Conservation (phyloP, 257 asterid genomes). For the Cordia subcordata region DNA sequence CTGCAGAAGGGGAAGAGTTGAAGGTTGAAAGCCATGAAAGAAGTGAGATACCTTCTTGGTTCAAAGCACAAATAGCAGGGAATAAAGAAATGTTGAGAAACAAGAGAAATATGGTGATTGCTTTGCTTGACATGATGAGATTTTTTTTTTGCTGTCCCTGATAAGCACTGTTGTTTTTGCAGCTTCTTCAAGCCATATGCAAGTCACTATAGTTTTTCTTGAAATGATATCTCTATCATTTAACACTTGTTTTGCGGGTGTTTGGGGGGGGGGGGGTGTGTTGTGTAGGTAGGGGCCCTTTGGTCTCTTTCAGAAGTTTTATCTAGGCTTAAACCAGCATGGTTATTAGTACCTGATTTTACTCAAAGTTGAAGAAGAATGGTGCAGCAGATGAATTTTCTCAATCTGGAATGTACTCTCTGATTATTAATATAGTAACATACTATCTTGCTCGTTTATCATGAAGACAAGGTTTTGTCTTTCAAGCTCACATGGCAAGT, state of each 20-base stretch:
- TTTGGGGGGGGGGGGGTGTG: too few relatives aligned
- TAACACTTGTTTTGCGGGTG: not conserved
- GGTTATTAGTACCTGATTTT: too few relatives aligned
- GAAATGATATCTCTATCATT: conserved; percentile 27
- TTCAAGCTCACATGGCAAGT: too few relatives aligned
- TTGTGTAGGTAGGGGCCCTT: not conserved
- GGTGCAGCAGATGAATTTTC: too few relatives aligned
- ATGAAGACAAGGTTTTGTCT: too few relatives aligned
- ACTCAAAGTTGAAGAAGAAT: too few relatives aligned
- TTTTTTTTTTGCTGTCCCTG: conserved; percentile 13
- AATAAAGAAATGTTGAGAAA: conserved; percentile 28
- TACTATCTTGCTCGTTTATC: too few relatives aligned
- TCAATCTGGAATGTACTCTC: too few relatives aligned
- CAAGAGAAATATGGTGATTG: conserved; percentile 30
- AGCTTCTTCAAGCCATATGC: conserved; percentile 23
- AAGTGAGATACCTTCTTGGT: conserved; percentile 58
- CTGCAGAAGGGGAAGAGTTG: conserved; percentile 42
- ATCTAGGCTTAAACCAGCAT: not conserved
- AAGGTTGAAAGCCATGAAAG: conserved; percentile 60
- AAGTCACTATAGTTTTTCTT: conserved; percentile 10
- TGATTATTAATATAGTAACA: too few relatives aligned
- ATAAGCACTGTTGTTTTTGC: conserved; percentile 19
- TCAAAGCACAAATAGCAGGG: conserved; percentile 39
- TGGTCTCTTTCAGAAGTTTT: conserved; percentile 1
- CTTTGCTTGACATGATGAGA: conserved; percentile 44